Evolutionary conservation across 2,329 filamentous ascomycete genomes (phyloP), one percentile per base, ranked within the genome.

Genomic region (Sarocladiaceae sp.): DNA sequence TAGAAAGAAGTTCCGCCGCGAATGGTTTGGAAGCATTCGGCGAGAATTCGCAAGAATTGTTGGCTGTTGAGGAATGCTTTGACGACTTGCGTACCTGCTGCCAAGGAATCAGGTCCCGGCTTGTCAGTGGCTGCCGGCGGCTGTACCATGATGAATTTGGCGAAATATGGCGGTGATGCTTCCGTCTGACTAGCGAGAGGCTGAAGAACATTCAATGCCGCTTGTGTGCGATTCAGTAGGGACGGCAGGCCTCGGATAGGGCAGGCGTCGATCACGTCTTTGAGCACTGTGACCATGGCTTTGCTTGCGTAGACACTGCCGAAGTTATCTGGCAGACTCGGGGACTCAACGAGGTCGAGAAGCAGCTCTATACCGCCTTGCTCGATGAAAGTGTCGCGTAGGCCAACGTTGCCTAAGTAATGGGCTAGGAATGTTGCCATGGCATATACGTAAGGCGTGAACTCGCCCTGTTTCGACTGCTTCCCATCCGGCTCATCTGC

Each of bases 191-290:
- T 57, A 11, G 83, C 71, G 45, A 96, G 73, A 3, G 83, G 78
- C 47, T 80, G 68, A 11, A 97, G 68, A 16, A 73, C 71, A 51
- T 86, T 74, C 44, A 94, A 68, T 4, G 85, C 79, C 40, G 70
- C 67, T 54, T 91, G 82, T 12, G 85, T 78, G 39, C 90, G 82
- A 50, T 79, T 79, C 47, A 96, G 68, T 21, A 98, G 66, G 4
- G 88, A 87, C 0, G 91, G 90, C 6, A 98, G 70, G 2, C 89
- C 83, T 16, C 94, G 71, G 53, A 91, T 80, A 2, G 90, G 82
- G 48, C 86, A 88, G 20, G 81, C 77, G 54, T 97, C 91, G 6
- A 90, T 79, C 50, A 96, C 75, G 51, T 83, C 76, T 50, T 86
- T 80, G 41, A 95, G 72, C 10, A 95, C 83, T 27, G 80, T 77